Evolutionary conservation across 768 basidiomycete genomes (phyloP).

Genomic region (Fomitopsis serialis): DNA sequence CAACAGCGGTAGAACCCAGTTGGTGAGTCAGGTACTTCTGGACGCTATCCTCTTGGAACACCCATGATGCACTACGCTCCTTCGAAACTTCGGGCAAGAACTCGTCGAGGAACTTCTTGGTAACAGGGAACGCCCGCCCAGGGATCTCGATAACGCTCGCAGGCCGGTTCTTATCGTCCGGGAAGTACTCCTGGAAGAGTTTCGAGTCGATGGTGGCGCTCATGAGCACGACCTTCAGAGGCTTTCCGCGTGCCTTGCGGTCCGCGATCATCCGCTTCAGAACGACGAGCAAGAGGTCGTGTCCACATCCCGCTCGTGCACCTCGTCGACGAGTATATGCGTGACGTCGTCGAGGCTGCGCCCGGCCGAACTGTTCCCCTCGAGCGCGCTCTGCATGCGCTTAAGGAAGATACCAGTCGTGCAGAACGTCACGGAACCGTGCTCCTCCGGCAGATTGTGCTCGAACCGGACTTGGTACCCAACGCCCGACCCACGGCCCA

Average conservation of each 20-base stretch:
- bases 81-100: constrained; percentile 48
- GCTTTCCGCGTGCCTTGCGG: constrained; percentile 60
- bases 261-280: constrained; percentile 79
- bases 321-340: constrained; percentile 92
- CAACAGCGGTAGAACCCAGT: constrained; percentile 32
- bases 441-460: constrained; percentile 63
- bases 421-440: constrained; percentile 89
- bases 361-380: constrained; percentile 33
- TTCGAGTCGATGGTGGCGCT: constrained; percentile 92
- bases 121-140: constrained; percentile 89
- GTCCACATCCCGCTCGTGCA: constrained; percentile 93
- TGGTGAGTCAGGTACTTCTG: constrained; percentile 69
- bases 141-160: constrained; percentile 77
- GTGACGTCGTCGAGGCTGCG: constrained; percentile 67
- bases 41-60: constrained; percentile 67
- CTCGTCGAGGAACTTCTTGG: constrained; percentile 76
- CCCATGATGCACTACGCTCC: constrained; percentile 46
- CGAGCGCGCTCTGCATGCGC: constrained; percentile 71
- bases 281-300: constrained; percentile 88
- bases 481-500: constrained; percentile 57
- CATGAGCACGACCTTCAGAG: constrained; percentile 89
- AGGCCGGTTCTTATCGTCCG: constrained; percentile 48
- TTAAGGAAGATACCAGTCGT: constrained; percentile 90
- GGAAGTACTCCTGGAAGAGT: constrained; percentile 87
- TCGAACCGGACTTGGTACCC: constrained; percentile 96